Base-by-base conservation (phyloP, 2,329 filamentous ascomycete species). In the Monilinia vaccinii-corymbosi region DNA sequence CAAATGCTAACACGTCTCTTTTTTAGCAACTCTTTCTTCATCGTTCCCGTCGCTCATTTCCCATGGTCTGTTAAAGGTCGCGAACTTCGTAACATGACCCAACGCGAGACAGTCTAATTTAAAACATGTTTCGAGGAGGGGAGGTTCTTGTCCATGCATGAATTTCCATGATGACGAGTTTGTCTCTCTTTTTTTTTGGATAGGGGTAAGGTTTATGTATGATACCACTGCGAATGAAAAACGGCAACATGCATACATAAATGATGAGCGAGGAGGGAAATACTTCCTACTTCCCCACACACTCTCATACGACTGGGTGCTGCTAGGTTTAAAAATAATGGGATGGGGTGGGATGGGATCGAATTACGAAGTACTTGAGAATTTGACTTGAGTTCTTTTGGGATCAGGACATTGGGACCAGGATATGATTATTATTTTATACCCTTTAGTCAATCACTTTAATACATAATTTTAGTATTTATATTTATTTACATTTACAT, bases 31-130 rank as follows among this genome's bases (percentile, higher is more conserved):
- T 86, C 82, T 32, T 96, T 96, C 85, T 94, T 96, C 80, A 81
- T 94, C 74, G 84, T 96, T 63, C 93, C 92, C 56, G 91, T 97
- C 64, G 86, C 88, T 69, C 91, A 96, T 80, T 95, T 97, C 81
- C 93, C 92, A 58, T 97, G 93, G 93, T 93, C 89, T 42, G 87
- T 88, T 69, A 88, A 87, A 76, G 88, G 84, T 57, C 82, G 81
- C 64, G 80, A 84, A 73, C 73, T 72, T 62, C 81, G 85, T 63
- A 72, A 70, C 62, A 78, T 87, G 78, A 75, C 74, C 58, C 77
- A 78, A 60, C 69, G 66, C 31, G 63, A 67, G 32, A 68, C 63
- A 3, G 69, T 70, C 51, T 71, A 69, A 16, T 40, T 40, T 40
- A 18, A 2, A 18, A 40, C 18, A 2, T 16, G 36, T 40, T 40